A percentile compares a stretch with the other conserved stretches of the same genome.
Conservation (phyloP, 2,329 filamentous ascomycete species). For the Sordariomycetes sp. region DNA sequence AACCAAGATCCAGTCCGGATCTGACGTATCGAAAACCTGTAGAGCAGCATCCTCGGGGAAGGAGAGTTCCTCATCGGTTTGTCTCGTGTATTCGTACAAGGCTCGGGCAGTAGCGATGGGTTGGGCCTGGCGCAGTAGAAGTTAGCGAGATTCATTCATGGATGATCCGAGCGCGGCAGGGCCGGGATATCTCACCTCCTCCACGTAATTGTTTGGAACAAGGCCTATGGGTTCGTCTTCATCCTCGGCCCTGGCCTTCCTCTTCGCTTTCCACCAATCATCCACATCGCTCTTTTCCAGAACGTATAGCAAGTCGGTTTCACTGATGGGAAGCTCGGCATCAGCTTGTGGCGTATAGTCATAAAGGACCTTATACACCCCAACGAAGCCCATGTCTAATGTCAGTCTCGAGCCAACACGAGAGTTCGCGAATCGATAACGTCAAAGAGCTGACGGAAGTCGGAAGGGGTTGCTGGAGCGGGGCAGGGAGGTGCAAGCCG, state of each 20-base stretch:
- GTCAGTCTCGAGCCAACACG: background rate
- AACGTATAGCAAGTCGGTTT: conserved; percentile 82
- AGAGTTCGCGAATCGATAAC: background rate
- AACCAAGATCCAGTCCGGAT: conserved; percentile 94
- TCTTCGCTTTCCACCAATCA: conserved; percentile 96
- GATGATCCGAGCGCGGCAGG: background rate
- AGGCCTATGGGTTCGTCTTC: conserved; percentile 85
- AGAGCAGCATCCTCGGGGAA: conserved; percentile 81
- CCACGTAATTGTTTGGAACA: conserved; percentile 89
- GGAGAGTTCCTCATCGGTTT: conserved; percentile 95
- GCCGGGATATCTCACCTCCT: conserved; percentile 51
- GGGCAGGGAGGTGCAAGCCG: background rate
- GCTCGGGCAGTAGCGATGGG: conserved; percentile 57
- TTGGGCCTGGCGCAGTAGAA: conserved; percentile 29
- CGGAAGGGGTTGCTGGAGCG: background rate
- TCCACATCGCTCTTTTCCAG: conserved; percentile 66
- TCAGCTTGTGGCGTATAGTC: conserved; percentile 82
- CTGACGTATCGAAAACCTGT: conserved; percentile 76
- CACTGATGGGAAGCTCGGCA: conserved; percentile 70
- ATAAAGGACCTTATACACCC: conserved; percentile 82
- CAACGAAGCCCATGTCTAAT: conserved; percentile 69
- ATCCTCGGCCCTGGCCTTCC: conserved; percentile 69
- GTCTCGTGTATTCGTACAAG: conserved; percentile 95
- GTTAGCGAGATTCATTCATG: background rate
- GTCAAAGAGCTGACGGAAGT: background rate